Conservation (phyloP, 768 basidiomycete species). For the Cyathus striatus region DNA sequence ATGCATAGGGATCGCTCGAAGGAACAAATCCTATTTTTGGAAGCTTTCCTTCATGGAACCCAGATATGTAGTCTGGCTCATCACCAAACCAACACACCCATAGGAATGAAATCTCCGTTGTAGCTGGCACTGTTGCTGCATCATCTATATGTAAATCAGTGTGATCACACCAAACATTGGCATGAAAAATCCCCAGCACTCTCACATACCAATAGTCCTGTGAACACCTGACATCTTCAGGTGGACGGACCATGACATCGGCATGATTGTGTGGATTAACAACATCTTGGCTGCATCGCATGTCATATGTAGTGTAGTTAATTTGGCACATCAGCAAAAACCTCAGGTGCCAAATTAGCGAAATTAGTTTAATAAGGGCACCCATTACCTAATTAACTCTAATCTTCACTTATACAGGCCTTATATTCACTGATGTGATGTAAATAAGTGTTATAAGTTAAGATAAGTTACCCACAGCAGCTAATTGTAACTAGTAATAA, state of each 20-base stretch:
- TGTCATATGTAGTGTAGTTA: constrained; percentile 8
- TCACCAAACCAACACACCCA: constrained; percentile 8
- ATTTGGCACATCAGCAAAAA: no score
- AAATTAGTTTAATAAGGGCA: not conserved
- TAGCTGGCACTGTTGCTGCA: constrained; percentile 1
- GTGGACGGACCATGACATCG: constrained; percentile 1
- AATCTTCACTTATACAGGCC: no score
- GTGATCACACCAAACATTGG: constrained; percentile 6
- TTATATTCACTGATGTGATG: no score
- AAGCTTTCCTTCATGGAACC: not conserved
- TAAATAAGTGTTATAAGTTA: no score
- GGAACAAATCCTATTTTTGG: not conserved
- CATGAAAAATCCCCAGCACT: constrained; percentile 7
- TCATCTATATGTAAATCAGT: constrained; percentile 1
- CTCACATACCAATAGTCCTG: constrained; percentile 5
- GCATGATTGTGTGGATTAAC: constrained; percentile 3
- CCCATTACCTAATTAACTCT: no score
- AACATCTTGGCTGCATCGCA: constrained; percentile 1
- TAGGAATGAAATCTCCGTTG: constrained; percentile 3
- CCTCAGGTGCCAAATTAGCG: no score
- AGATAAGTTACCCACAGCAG: no score
- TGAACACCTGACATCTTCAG: not conserved
- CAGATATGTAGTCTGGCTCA: not conserved
- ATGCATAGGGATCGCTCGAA: not conserved
- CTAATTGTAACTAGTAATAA: no score